Base-by-base conservation (phyloP, 1,284 basidiomycete genomes). In the Stygiomarasmius scandens region DNA sequence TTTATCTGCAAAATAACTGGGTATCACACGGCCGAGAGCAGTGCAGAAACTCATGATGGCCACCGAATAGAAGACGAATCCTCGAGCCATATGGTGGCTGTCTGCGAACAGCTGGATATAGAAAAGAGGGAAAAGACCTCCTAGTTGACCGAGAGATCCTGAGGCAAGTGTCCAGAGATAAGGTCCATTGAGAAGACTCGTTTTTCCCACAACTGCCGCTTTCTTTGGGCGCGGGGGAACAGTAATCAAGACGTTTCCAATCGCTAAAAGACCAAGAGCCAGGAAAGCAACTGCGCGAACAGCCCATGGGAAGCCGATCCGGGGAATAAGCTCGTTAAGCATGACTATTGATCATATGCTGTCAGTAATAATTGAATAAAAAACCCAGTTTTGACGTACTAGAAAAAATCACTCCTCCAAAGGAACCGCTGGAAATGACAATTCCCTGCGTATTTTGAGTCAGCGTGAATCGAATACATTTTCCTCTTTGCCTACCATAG, bases 91-190 rank as follows among this genome's bases (percentile, higher is more conserved):
- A n/a, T 55, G n/a, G n/a, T 55, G 54, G 11, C 24, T 50, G 22
- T 44, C 48, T 27, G 54, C 54, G 27, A 55, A 55, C 14, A 49
- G 24, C 20, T 55, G 54, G 48, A 55, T 49, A 27, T 49, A 55
- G 24, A 55, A 50, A 3, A 50, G 24, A 6, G 52, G 52, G 29
- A 54, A 54, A 3, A 46, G 29, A 25, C 24, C 43, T 2, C 52
- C 52, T 22, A 54, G 27, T 32, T 47, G 43, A 22, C 43, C 44
- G n/a, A 54, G 43, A 16, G 46, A 47, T 23, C 52, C 52, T 10
- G 52, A 54, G 14, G 46, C 14, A n/a, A 54, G 52, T 12, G 43
- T 54, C 1, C 44, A 22, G 3, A 54, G 27, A 29, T 54, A 47
- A 1, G 44, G 43, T 11, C 14, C 23, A 23, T 34, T 46, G 19